Percentiles rank a stretch among this genome's conserved stretches.
These are phyloP conservation scores for Pseudocercospora vitis DNA, from an alignment of 2,329 filamentous ascomycete species.

Conservation along the genomic window DNA sequence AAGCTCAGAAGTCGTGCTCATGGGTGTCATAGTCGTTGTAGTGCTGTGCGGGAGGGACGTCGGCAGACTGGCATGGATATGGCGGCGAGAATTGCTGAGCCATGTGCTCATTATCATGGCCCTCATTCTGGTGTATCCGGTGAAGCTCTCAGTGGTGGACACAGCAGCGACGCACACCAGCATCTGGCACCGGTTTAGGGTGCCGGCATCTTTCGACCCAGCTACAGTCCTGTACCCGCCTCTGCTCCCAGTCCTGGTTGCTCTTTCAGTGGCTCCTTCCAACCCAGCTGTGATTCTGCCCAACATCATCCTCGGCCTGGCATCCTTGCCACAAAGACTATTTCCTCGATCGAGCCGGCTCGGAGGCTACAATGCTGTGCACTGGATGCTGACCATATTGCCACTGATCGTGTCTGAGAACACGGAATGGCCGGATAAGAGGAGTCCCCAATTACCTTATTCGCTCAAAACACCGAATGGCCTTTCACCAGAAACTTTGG, in stretches of 20 bases:
- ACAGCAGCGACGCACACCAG: slow-evolving; percentile 31
- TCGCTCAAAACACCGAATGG: slow-evolving; percentile 22
- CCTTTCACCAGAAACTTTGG: slow-evolving; percentile 56
- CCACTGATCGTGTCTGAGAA: slow-evolving; percentile 61
- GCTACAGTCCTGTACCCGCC: slow-evolving; percentile 87
- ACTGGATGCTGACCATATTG: slow-evolving; percentile 75
- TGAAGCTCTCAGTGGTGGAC: slow-evolving; percentile 39
- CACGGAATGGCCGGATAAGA: slow-evolving; percentile 39
- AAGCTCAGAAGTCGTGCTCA: slow-evolving; percentile 55
- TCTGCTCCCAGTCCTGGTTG: slow-evolving; percentile 71
- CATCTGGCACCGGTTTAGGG: slow-evolving; percentile 52
- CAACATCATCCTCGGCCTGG: slow-evolving; percentile 78
- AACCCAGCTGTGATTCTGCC: slow-evolving; percentile 65
- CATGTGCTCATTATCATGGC: slow-evolving; percentile 37
- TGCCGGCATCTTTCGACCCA: slow-evolving; percentile 82
- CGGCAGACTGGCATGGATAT: slow-evolving; percentile 34
- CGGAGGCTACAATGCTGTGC: slow-evolving; percentile 63
- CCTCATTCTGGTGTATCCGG: slow-evolving; percentile 36
- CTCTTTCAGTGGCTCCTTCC: slow-evolving; percentile 68
- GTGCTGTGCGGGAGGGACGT: slow-evolving; percentile 44
- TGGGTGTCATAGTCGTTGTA: slow-evolving; percentile 53
- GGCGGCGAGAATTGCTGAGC: slow-evolving; percentile 41
- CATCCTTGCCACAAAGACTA: slow-evolving; percentile 70
- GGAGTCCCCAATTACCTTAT: slow-evolving; percentile 28
- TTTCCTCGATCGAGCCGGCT: slow-evolving; percentile 63